phyloP scores from a whole-genome alignment of 208 protist species.

The Trypanosoma avium region DNA sequence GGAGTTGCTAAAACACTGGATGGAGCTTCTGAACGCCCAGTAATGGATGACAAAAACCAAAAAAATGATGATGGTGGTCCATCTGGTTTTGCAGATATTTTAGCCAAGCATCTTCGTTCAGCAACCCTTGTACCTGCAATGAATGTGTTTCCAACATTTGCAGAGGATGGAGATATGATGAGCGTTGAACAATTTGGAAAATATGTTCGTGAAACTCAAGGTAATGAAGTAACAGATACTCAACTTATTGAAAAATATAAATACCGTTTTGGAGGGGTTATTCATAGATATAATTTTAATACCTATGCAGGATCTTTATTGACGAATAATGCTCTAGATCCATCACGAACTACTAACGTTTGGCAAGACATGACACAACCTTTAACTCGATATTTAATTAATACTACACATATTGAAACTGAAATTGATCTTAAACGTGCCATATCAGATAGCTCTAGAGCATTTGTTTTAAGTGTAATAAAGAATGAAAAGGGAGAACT shows the following conservation, averaged over 20 bases:
- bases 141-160: conserved; percentile 76
- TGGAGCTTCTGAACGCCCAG: conserved; percentile 37
- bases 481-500: conserved; percentile 48
- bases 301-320: conserved; percentile 74
- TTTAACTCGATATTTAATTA: conserved; percentile 79
- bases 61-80: background rate
- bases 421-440: conserved; percentile 66
- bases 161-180: conserved; percentile 66
- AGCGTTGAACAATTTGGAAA: conserved; percentile 69
- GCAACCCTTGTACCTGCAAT: conserved; percentile 53
- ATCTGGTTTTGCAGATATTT: conserved; percentile 59
- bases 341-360: conserved; percentile 67
- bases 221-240: conserved; percentile 64
- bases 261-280: conserved; percentile 79
- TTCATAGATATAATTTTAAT: conserved; percentile 89
- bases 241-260: conserved; percentile 84
- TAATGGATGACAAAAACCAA: conserved; percentile 45
- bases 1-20: conserved; percentile 41
- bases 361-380: conserved; percentile 92
- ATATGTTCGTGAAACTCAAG: conserved; percentile 77
- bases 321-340: conserved; percentile 85
- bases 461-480: conserved; percentile 59
- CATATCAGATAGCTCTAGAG: conserved; percentile 30
- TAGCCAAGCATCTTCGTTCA: conserved; percentile 63
- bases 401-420: conserved; percentile 57